Evolutionary conservation across 108 stramenopile species (phyloP).

Genomic region (Skeletonema menzelii): DNA sequence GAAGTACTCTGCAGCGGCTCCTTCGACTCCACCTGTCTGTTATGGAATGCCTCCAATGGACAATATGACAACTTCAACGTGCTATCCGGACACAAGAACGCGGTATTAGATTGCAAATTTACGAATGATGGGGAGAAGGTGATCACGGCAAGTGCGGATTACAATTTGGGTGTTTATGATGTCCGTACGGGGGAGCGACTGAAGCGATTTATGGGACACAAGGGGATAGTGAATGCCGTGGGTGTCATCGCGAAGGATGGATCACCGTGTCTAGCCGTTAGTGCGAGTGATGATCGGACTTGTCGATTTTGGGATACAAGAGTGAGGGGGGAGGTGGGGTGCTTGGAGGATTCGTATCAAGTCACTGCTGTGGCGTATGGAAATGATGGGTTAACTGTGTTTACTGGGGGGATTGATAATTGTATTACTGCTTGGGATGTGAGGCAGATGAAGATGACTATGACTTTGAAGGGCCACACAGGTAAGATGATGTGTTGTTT

Average conservation of each 20-base stretch:
- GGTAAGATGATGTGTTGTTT: conserved; percentile 6
- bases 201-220: conserved; percentile 61
- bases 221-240: conserved; percentile 67
- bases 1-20: conserved; percentile 63
- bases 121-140: conserved; percentile 53
- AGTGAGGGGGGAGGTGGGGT: conserved; percentile 49
- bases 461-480: conserved; percentile 75
- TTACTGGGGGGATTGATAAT: conserved; percentile 87
- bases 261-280: conserved; percentile 52
- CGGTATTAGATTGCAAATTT: conserved; percentile 80
- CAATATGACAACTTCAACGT: conserved; percentile 84
- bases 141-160: conserved; percentile 82
- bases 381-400: conserved; percentile 64
- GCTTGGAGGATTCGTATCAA: conserved; percentile 64
- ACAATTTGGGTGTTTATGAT: conserved; percentile 78
- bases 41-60: conserved; percentile 82
- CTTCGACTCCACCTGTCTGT: conserved; percentile 74
- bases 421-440: conserved; percentile 83
- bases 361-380: conserved; percentile 78
- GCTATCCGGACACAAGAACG: conserved; percentile 87
- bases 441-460: conserved; percentile 52
- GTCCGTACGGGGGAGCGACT: conserved; percentile 56
- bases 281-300: conserved; percentile 79
- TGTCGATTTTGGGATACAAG: conserved; percentile 79
- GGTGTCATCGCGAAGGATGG: conserved; percentile 35